Evolutionary conservation across 2,329 filamentous ascomycete species (phyloP).

Genomic region (Nothophoma quercina): DNA sequence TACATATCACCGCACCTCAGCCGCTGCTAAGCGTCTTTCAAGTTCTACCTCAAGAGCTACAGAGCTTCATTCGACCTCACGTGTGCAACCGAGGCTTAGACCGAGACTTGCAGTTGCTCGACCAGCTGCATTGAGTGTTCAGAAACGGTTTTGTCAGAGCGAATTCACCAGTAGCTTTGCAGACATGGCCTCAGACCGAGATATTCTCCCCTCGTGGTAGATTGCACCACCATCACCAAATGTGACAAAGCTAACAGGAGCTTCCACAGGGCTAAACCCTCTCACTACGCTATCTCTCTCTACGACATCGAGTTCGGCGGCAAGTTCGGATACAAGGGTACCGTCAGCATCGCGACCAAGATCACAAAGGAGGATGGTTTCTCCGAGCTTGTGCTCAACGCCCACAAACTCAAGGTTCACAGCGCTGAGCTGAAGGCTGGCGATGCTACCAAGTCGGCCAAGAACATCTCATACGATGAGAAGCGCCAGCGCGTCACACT

Average conservation of each 20-base stretch:
- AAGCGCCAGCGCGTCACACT: conserved; percentile 85
- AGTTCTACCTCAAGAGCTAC: conserved; percentile 27
- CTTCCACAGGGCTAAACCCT: conserved; percentile 72
- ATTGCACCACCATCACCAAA: conserved; percentile 13
- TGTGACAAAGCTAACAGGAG: conserved; percentile 24
- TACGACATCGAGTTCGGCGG: conserved; percentile 76
- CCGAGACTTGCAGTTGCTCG: conserved; percentile 25
- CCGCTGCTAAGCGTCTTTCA: conserved; percentile 23
- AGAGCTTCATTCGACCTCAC: conserved; percentile 29
- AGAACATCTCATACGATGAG: conserved; percentile 78
- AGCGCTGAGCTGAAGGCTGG: conserved; percentile 69
- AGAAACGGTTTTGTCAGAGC: conserved; percentile 43
- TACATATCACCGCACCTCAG: conserved; percentile 17
- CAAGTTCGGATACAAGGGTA: conserved; percentile 84
- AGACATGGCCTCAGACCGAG: conserved; percentile 56
- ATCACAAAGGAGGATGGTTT: conserved; percentile 69
- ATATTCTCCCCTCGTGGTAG: conserved; percentile 56
- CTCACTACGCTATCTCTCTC: conserved; percentile 85
- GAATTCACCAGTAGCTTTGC: conserved; percentile 42
- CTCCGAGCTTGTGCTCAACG: conserved; percentile 82
- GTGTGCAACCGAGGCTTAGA: conserved; percentile 22
- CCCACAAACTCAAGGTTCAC: conserved; percentile 81
- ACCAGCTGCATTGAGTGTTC: conserved; percentile 22
- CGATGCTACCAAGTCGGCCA: conserved; percentile 65
- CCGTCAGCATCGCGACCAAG: conserved; percentile 79